Evolutionary conservation across 306 rosid species (phyloP).

Genomic region (Glycyrrhiza uralensis): DNA sequence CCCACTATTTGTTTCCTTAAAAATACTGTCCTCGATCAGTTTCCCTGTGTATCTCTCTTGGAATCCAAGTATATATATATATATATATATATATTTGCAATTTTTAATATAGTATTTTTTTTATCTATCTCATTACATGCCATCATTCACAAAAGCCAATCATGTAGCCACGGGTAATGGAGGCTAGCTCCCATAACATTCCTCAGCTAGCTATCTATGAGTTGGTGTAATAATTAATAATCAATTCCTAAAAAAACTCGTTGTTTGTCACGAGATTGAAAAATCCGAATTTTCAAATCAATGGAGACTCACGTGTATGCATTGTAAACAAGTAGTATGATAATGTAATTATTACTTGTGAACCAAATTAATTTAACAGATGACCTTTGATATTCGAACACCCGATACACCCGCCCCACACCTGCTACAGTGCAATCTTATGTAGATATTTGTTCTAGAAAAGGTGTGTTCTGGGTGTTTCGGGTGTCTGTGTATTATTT

Average conservation of each 20-base stretch:
- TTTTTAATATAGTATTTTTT: too few species aligned
- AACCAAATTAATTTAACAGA: too few species aligned
- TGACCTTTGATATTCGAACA: too few species aligned
- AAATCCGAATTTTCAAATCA: not conserved
- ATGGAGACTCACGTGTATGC: conserved; percentile 25
- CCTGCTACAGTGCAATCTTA: too few species aligned
- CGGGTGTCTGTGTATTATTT: too few species aligned
- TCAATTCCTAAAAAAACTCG: not conserved
- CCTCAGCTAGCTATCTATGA: not conserved
- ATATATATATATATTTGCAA: too few species aligned
- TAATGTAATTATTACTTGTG: too few species aligned
- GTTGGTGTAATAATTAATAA: not conserved
- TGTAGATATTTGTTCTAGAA: too few species aligned
- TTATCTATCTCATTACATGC: not conserved
- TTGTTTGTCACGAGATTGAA: conserved; percentile 18
- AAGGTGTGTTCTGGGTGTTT: too few species aligned
- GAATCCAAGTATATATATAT: not conserved
- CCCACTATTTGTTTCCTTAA: too few species aligned
- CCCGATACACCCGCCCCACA: too few species aligned
- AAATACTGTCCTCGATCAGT: too few species aligned
- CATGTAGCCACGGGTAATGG: not conserved
- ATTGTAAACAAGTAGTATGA: not conserved
- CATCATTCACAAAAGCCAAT: not conserved
- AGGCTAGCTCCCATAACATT: not conserved
- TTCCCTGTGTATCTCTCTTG: not conserved